Evolutionary conservation across 2,329 filamentous ascomycete species (phyloP), one percentile per base, ranked within the genome.

Genomic region (Lachnellula suecica): DNA sequence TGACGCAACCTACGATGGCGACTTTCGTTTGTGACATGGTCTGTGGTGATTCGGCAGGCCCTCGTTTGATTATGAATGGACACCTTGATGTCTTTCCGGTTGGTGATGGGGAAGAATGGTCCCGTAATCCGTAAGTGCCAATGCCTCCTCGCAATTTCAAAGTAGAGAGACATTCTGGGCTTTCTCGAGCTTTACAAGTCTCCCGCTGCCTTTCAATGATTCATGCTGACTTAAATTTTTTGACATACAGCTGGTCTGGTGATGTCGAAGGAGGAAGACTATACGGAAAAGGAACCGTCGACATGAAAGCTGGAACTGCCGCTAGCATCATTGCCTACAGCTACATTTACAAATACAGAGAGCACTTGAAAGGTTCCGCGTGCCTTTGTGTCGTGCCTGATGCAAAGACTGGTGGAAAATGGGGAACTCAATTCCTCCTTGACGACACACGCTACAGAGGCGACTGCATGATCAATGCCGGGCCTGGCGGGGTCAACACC

Each of bases 281-380:
- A 17, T 63, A 70, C 53, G 72, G 72, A 2, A 61, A 71, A 19
- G 71, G 70, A 2, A 67, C 64, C 0, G 72, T 74, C 1, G 72
- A 74, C 52, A 74, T 75, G 72, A 74, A 75, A 58, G 69, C 71
- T 5, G 72, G 72, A 0, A 74, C 69, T 4, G 70, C 69, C 2
- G 71, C 72, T 0, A 64, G 62, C 2, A 62, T 72, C 5, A 68
- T 73, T n/a, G 72, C 71, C 3, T 74, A 68, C 49, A 58, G 61
- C 1, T 68, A 69, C 38, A 56, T 74, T 6, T 53, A 60, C 47
- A 42, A 47, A 25, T 57, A 63, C 34, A 57, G 58, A 5, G 43
- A 61, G 22, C 43, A 55, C 7, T 45, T 68, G 1, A 47, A 42
- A 22, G 60, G 63, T 27, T 63, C 59, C 40, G 48, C 65, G 1